Evolutionary conservation across 2,329 filamentous ascomycete genomes (phyloP).

Genomic region (Fonsecaea nubica): DNA sequence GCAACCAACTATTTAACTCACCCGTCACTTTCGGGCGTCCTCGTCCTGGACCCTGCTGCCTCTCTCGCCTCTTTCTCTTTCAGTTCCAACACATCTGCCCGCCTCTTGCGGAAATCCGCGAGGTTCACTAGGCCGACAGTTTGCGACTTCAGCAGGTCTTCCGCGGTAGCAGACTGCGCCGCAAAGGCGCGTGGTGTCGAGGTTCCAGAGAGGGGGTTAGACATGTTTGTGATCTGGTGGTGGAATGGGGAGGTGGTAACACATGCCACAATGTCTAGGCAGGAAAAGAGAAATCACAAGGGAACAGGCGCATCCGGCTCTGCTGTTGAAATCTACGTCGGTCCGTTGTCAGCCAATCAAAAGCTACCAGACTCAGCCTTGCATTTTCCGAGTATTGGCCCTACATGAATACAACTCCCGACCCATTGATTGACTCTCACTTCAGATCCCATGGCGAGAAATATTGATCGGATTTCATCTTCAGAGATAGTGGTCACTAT

Average conservation of each 20-base stretch:
- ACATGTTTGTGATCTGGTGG: constrained; percentile 17
- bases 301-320: not conserved
- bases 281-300: not conserved
- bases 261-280: too few species aligned
- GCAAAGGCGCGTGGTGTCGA: constrained; percentile 67
- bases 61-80: constrained; percentile 82
- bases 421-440: not conserved
- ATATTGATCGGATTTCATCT: not conserved
- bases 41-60: constrained; percentile 51
- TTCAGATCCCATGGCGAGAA: not conserved
- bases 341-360: not conserved
- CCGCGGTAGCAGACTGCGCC: constrained; percentile 74
- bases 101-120: constrained; percentile 93
- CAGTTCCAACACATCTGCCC: constrained; percentile 90
- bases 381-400: not conserved
- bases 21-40: constrained; percentile 62
- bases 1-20: constrained; percentile 50
- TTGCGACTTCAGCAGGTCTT: constrained; percentile 81
- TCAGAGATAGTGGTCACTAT: not conserved
- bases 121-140: constrained; percentile 91
- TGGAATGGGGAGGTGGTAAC: not conserved
- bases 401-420: not conserved
- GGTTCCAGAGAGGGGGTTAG: constrained; percentile 48
- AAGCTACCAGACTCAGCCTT: not conserved
- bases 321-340: not conserved